These are phyloP conservation scores for Phaffomyces opuntiae DNA, from an alignment of 805 yeast genomes.

Conservation along the genomic window DNA sequence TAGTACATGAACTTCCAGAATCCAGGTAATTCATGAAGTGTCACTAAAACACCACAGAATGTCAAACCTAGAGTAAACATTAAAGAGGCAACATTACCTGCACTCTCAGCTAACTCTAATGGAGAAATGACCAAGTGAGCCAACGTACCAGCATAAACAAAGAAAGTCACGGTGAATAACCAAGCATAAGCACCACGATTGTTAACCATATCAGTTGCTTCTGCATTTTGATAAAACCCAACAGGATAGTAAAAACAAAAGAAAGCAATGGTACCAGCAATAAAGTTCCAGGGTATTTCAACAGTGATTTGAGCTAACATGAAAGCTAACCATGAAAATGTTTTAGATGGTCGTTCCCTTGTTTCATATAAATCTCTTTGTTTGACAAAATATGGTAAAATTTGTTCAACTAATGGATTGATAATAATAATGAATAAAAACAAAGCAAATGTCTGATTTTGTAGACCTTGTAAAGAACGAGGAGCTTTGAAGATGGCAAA, in stretches of 20 bases:
- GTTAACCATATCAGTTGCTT: slow-evolving; percentile 42
- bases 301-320: slow-evolving; percentile 54
- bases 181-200: slow-evolving; percentile 48
- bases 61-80: slow-evolving; percentile 54
- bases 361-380: slow-evolving; percentile 67
- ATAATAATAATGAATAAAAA: slow-evolving; percentile 60
- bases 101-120: slow-evolving; percentile 50
- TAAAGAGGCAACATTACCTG: slow-evolving; percentile 51
- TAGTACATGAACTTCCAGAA: slow-evolving; percentile 78
- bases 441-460: slow-evolving; percentile 73
- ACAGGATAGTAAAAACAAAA: slow-evolving; percentile 68
- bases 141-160: slow-evolving; percentile 43
- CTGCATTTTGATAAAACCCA: slow-evolving; percentile 58
- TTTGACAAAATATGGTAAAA: slow-evolving; percentile 51
- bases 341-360: slow-evolving; percentile 67
- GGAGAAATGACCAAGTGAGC: slow-evolving; percentile 55
- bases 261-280: slow-evolving; percentile 56
- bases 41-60: slow-evolving; percentile 71
- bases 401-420: slow-evolving; percentile 53
- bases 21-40: slow-evolving; percentile 48
- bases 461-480: slow-evolving; percentile 59
- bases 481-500: slow-evolving; percentile 68
- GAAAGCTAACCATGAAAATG: slow-evolving; percentile 61
- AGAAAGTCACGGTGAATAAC: slow-evolving; percentile 42
- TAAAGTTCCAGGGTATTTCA: slow-evolving; percentile 59